Evolutionary conservation across 331 rosid genomes (phyloP), one percentile per base, ranked within the genome.

Genomic region (Quercus phellos): DNA sequence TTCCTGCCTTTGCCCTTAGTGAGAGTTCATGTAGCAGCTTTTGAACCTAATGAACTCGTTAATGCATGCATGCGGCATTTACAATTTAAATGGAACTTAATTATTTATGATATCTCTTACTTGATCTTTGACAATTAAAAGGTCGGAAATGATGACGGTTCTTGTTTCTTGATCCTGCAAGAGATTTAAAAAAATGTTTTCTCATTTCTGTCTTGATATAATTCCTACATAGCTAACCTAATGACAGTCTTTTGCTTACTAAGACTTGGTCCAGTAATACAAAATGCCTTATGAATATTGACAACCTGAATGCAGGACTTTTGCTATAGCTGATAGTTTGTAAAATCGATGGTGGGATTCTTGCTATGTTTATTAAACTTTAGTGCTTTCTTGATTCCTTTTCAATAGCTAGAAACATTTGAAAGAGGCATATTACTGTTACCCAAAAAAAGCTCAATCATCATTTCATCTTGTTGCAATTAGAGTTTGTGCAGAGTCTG

Each of bases 41-140:
- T 73, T 56, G 60, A 76, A 83, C 59, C 77, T 61, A 30, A 61
- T 77, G 78, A 76, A 59, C 74, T 77, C 61, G 21, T 69, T 60
- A 35, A 43, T 69, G 16, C 51, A 10, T 69, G 66, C 43, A 46
- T 55, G 83, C 29, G 24, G 59, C 66, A n/a, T 17, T 60, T 30
- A 35, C 67, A 53, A 51, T 16, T 67, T 24, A 51, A 46, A 34
- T 70, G 42, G 53, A 11, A 46, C 53, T 46, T 46, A 8, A 2
- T 46, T 51, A 21, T 1, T 24, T 54, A 46, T 4, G 7, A 54
- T 72, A 19, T 72, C 59, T 17, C 17, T 8, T 13, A 8, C 43
- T 55, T 55, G 27, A 55, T 55, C 30, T 58, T 10, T 58, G 11
- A 26, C 27, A 9, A 10, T 9, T 14, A 4, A 2, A 18, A 0